A percentile compares a stretch with the other conserved stretches of the same genome.
Conservation (phyloP, 352 stramenopile genomes). For the Thraustotheca clavata region DNA sequence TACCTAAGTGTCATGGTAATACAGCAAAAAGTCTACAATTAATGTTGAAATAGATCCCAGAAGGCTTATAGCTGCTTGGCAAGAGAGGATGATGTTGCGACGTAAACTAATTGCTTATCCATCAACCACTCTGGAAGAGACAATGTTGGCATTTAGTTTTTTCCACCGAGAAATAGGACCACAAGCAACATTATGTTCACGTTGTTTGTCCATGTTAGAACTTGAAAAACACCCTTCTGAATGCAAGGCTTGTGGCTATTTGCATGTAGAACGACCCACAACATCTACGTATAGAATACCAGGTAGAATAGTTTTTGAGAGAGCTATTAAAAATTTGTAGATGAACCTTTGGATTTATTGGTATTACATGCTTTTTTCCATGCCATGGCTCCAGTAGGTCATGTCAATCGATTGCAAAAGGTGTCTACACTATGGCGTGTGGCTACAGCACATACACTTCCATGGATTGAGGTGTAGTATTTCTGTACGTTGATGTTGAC, state of each 20-base stretch:
- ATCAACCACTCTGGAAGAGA: not conserved
- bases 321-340: not conserved
- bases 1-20: not conserved
- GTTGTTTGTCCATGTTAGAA: slow-evolving; percentile 15
- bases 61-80: not conserved
- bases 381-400: slow-evolving; percentile 33
- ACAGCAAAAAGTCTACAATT: not conserved
- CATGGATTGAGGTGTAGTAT: slow-evolving; percentile 22
- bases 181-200: not conserved
- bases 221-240: not conserved
- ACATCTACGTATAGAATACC: slow-evolving; percentile 6
- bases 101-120: not conserved
- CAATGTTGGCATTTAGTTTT: not conserved
- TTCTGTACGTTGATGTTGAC: slow-evolving; percentile 18
- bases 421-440: slow-evolving; percentile 33
- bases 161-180: not conserved
- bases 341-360: slow-evolving; percentile 16
- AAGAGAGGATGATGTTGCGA: not conserved
- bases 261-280: not conserved
- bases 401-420: slow-evolving; percentile 25
- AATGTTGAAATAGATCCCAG: not conserved
- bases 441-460: slow-evolving; percentile 29
- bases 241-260: not conserved
- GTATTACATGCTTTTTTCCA: slow-evolving; percentile 38
- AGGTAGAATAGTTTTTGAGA: not conserved